These are phyloP conservation scores for Camelina sativa DNA, from an alignment of 345 rosid genomes.

Conservation along the genomic window DNA sequence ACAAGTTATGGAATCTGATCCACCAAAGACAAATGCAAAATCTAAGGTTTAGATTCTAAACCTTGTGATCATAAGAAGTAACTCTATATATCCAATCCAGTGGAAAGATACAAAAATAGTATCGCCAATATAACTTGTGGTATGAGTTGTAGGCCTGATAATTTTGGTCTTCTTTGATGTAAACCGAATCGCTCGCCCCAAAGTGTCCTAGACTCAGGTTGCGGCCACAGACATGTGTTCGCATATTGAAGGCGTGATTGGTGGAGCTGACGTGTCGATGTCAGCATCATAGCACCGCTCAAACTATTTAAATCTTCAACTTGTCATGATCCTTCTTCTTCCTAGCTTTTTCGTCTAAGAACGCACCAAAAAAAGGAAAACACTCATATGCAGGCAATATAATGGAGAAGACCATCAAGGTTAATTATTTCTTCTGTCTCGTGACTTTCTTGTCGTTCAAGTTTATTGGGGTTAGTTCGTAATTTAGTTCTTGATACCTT, in stretches of 20 bases:
- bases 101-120: too few species aligned
- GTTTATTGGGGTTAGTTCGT: not conserved
- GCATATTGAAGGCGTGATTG: conserved; percentile 34
- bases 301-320: conserved; percentile 9
- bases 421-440: not conserved
- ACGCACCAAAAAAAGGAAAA: not conserved
- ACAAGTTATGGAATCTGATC: not conserved
- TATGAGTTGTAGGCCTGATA: too few species aligned
- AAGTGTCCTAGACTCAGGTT: conserved; percentile 3
- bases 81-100: too few species aligned
- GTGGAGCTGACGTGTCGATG: conserved; percentile 39
- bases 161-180: not conserved
- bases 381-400: conserved; percentile 4
- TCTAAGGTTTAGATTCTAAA: too few species aligned
- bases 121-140: too few species aligned
- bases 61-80: too few species aligned
- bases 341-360: not conserved
- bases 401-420: conserved; percentile 31
- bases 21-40: not conserved
- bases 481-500: not conserved
- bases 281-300: conserved; percentile 30
- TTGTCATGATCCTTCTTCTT: not conserved
- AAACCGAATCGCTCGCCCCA: not conserved
- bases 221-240: conserved; percentile 36
- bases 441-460: not conserved